Evolutionary conservation across 2,329 filamentous ascomycete species (phyloP).

Genomic region (Colletotrichum destructivum): DNA sequence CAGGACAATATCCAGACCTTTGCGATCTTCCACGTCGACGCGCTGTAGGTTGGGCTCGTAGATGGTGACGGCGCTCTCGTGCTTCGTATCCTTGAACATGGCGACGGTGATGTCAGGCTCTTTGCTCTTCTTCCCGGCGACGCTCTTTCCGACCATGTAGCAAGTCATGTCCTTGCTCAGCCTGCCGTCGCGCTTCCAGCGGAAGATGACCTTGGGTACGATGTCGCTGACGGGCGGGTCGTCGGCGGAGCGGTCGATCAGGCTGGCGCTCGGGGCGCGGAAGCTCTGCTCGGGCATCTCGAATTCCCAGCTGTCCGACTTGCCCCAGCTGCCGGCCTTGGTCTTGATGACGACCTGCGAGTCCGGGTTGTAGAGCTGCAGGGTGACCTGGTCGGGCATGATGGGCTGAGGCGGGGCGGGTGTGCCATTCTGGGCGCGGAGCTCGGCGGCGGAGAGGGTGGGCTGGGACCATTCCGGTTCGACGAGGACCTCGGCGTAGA

Average conservation of each 20-base stretch:
- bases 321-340: slow-evolving; percentile 84
- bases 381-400: slow-evolving; percentile 82
- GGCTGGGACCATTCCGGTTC: slow-evolving; percentile 90
- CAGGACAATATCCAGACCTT: slow-evolving; percentile 90
- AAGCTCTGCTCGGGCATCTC: slow-evolving; percentile 92
- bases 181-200: slow-evolving; percentile 91
- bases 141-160: slow-evolving; percentile 84
- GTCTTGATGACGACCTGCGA: slow-evolving; percentile 81
- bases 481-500: slow-evolving; percentile 90
- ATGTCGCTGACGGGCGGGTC: slow-evolving; percentile 57
- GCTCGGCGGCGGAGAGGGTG: slow-evolving; percentile 84
- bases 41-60: slow-evolving; percentile 94
- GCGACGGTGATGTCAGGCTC: slow-evolving; percentile 98
- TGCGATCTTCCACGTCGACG: slow-evolving; percentile 93
- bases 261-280: slow-evolving; percentile 82
- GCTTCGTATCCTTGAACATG: slow-evolving; percentile 80
- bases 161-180: slow-evolving; percentile 91
- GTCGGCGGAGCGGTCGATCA: slow-evolving; percentile 80
- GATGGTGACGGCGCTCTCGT: slow-evolving; percentile 79
- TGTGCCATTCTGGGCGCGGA: slow-evolving; percentile 77
- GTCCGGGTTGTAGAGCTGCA: slow-evolving; percentile 95
- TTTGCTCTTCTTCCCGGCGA: slow-evolving; percentile 82
- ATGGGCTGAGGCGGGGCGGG: slow-evolving; percentile 76
- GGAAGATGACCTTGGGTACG: slow-evolving; percentile 85
- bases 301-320: slow-evolving; percentile 89